These are phyloP conservation scores for Zancudomyces culisetae DNA, from an alignment of 371 early-diverging fungal species.

Conservation along the genomic window DNA sequence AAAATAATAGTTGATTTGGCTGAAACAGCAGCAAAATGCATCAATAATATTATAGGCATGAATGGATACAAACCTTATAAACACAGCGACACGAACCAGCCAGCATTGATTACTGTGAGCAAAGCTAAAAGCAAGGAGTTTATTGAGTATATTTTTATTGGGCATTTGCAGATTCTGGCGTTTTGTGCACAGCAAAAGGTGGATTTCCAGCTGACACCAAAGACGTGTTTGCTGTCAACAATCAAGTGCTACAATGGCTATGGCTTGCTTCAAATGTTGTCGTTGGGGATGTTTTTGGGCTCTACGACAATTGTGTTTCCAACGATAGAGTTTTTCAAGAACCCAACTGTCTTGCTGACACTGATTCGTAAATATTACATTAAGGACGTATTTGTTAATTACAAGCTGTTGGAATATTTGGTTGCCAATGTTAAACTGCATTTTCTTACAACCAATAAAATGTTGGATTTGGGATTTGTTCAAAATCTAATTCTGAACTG, in stretches of 20 bases:
- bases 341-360: slow-evolving; percentile 46
- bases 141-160: slow-evolving; percentile 34
- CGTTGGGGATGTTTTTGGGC: slow-evolving; percentile 52
- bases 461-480: slow-evolving; percentile 34
- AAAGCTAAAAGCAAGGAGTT: slow-evolving; percentile 12
- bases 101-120: slow-evolving; percentile 19
- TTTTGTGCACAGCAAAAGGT: slow-evolving; percentile 61
- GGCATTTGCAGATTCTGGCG: slow-evolving; percentile 44
- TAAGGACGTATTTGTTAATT: slow-evolving; percentile 50
- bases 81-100: neutral
- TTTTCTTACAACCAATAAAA: slow-evolving; percentile 5
- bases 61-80: slow-evolving; percentile 10
- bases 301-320: slow-evolving; percentile 34
- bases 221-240: slow-evolving; percentile 43
- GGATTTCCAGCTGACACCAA: slow-evolving; percentile 47
- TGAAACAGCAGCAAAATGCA: neutral
- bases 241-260: slow-evolving; percentile 45
- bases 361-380: slow-evolving; percentile 36
- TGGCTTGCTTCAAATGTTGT: slow-evolving; percentile 47
- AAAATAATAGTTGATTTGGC: neutral
- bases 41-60: slow-evolving; percentile 9
- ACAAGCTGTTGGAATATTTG: slow-evolving; percentile 56
- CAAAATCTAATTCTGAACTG: slow-evolving; percentile 48
- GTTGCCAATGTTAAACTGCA: slow-evolving; percentile 18
- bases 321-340: slow-evolving; percentile 28